Conservation (phyloP, 2,329 filamentous ascomycete genomes). For the Cladobotryum mycophilum region DNA sequence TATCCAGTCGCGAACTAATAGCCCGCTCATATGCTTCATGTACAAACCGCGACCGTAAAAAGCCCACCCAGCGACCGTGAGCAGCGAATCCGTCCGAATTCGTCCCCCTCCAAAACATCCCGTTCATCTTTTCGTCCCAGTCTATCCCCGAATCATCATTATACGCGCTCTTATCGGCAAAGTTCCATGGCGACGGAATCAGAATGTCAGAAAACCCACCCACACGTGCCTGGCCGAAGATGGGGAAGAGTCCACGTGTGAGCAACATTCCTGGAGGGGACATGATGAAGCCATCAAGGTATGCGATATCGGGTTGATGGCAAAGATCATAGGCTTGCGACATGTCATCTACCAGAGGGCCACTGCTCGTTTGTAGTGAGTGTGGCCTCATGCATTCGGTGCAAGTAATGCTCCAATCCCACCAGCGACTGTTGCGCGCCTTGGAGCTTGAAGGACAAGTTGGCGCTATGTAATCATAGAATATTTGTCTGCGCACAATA, state of each 20-base stretch:
- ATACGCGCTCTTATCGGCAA: conserved; percentile 51
- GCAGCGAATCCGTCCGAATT: conserved; percentile 43
- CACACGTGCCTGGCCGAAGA: conserved; percentile 51
- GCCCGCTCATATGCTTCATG: conserved; percentile 40
- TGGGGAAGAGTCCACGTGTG: conserved; percentile 44
- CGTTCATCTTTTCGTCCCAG: conserved; percentile 43
- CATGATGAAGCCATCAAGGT: conserved; percentile 46
- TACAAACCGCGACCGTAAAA: conserved; percentile 63
- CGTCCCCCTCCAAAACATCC: conserved; percentile 52
- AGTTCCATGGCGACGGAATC: conserved; percentile 49
- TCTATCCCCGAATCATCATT: conserved; percentile 38
- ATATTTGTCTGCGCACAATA: conserved; percentile 23
- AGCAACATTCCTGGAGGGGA: conserved; percentile 45
- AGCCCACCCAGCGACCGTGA: conserved; percentile 47
- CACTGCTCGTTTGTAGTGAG: conserved; percentile 21
- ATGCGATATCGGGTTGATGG: conserved; percentile 40
- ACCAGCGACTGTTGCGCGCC: conserved; percentile 34
- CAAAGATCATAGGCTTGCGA: conserved; percentile 49
- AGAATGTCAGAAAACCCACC: conserved; percentile 49
- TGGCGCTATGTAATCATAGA: conserved; percentile 30
- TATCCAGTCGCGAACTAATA: conserved; percentile 15
- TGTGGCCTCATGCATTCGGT: conserved; percentile 30
- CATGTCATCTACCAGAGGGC: conserved; percentile 46
- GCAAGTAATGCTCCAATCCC: conserved; percentile 32
- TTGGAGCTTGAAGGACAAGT: conserved; percentile 42